Conservation (phyloP, 2,329 filamentous ascomycete species). For the Colletotrichum higginsianum region DNA sequence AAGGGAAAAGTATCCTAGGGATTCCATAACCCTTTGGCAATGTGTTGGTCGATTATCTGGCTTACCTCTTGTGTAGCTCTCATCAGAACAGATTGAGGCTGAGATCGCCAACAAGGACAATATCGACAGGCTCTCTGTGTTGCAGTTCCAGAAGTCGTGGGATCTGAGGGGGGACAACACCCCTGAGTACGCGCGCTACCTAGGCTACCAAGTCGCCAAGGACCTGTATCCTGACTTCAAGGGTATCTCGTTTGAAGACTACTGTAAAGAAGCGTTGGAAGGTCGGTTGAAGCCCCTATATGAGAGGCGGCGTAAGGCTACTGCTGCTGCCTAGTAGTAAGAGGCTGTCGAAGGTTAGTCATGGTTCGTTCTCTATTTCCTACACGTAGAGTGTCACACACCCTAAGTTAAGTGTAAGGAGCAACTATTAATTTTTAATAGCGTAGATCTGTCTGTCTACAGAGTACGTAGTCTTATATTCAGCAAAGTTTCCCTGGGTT, state of each 20-base stretch:
- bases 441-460: too few species aligned
- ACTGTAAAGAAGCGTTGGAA: slow-evolving; percentile 22
- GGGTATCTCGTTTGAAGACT: slow-evolving; percentile 22
- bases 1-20: too few species aligned
- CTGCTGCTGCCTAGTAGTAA: background rate
- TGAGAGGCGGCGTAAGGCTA: slow-evolving; percentile 13
- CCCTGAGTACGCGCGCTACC: slow-evolving; percentile 66
- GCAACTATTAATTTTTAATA: too few species aligned
- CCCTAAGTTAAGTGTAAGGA: too few species aligned
- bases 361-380: too few species aligned
- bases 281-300: slow-evolving; percentile 15
- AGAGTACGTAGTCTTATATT: too few species aligned
- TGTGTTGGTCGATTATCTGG: too few species aligned
- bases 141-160: slow-evolving; percentile 62
- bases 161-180: slow-evolving; percentile 67
- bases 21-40: too few species aligned
- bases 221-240: slow-evolving; percentile 68
- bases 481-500: too few species aligned
- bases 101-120: slow-evolving; percentile 11
- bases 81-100: slow-evolving; percentile 23
- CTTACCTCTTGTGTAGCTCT: background rate
- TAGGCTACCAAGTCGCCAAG: slow-evolving; percentile 67
- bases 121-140: background rate
- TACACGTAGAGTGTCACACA: too few species aligned
- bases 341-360: too few species aligned